phyloP scores from a whole-genome alignment of 148 eudicot species.

The Chenopodium quinoa region DNA sequence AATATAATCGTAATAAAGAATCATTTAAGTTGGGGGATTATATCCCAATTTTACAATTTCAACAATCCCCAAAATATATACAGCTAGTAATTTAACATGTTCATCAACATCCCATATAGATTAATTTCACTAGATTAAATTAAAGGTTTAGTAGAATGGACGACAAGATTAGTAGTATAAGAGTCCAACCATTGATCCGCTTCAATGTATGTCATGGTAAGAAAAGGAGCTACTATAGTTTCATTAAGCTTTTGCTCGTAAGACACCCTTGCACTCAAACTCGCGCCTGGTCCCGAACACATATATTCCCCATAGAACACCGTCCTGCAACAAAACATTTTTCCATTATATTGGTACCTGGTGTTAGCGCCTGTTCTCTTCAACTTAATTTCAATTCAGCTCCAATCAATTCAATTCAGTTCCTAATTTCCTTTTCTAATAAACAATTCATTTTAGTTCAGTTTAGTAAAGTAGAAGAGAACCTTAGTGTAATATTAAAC shows the following conservation, averaged over 20 bases:
- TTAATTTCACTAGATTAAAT: not conserved
- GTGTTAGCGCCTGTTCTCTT: too few species aligned
- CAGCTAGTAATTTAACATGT: not conserved
- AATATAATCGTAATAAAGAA: too few species aligned
- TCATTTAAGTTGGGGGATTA: not conserved
- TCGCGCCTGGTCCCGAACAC: conserved; percentile 76
- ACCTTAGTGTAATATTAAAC: too few species aligned
- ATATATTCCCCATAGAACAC: conserved; percentile 86
- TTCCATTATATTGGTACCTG: too few species aligned
- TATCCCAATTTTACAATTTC: not conserved
- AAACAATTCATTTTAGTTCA: too few species aligned
- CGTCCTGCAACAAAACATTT: conserved; percentile 40
- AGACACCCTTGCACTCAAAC: conserved; percentile 46
- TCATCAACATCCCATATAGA: not conserved
- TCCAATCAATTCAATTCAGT: too few species aligned
- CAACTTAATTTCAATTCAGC: too few species aligned
- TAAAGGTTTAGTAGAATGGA: conserved; percentile 1
- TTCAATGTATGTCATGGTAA: conserved; percentile 62
- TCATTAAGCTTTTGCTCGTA: conserved; percentile 74
- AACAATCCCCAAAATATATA: not conserved
- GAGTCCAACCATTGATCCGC: conserved; percentile 80
- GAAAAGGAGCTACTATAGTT: conserved; percentile 58
- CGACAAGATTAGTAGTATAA: conserved; percentile 31
- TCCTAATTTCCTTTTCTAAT: too few species aligned
- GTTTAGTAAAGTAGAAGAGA: too few species aligned